phyloP scores from a whole-genome alignment of 2,329 filamentous ascomycete genomes.

The Trichophyton schoenleinii region DNA sequence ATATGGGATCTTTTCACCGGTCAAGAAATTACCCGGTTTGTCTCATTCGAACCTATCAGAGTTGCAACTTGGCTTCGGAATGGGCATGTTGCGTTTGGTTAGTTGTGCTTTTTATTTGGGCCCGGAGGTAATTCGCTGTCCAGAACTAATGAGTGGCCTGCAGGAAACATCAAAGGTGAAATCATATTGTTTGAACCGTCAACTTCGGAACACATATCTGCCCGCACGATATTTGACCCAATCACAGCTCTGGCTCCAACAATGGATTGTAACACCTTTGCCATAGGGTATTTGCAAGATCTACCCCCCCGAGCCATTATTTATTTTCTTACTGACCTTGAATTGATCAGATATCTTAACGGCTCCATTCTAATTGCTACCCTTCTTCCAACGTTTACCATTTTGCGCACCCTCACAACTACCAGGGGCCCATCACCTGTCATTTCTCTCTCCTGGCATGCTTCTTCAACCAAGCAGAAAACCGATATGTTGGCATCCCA shows the following conservation, averaged over 20 bases:
- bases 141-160: conserved; percentile 13
- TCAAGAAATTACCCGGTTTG: conserved; percentile 80
- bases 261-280: conserved; percentile 83
- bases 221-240: conserved; percentile 84
- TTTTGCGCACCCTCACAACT: conserved; percentile 81
- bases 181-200: conserved; percentile 89
- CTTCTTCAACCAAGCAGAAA: conserved; percentile 87
- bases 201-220: conserved; percentile 83
- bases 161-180: conserved; percentile 84
- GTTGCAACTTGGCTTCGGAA: conserved; percentile 93
- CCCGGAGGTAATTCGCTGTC: not conserved
- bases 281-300: conserved; percentile 60
- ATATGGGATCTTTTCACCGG: conserved; percentile 95
- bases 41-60: conserved; percentile 74
- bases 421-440: conserved; percentile 76
- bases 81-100: conserved; percentile 93
- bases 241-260: conserved; percentile 88
- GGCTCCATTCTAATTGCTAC: conserved; percentile 84
- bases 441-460: conserved; percentile 82
- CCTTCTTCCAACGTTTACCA: conserved; percentile 82
- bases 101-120: conserved; percentile 19
- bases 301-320: not conserved
- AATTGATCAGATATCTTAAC: conserved; percentile 61
- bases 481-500: conserved; percentile 96
- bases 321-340: conserved; percentile 6